phyloP scores from a whole-genome alignment of 805 yeast genomes.

The Starmerella sp. region DNA sequence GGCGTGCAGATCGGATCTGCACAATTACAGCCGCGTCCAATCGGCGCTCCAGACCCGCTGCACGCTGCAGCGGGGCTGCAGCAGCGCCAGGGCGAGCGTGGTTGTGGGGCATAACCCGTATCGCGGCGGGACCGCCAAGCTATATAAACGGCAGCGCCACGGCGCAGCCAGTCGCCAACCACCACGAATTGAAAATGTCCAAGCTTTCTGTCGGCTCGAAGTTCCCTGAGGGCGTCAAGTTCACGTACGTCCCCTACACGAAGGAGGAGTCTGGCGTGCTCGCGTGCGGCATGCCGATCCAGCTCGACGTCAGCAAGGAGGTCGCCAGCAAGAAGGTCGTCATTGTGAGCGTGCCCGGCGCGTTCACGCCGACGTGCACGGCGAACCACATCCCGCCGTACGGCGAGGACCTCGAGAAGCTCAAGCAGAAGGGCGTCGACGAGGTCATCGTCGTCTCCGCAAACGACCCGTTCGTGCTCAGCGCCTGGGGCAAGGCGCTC shows the following conservation, averaged over 20 bases:
- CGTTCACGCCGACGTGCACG: slow-evolving; percentile 76
- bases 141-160: no score
- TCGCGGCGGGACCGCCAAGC: no score
- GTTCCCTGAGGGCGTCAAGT: slow-evolving; percentile 29
- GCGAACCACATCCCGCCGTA: slow-evolving; percentile 62
- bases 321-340: slow-evolving; percentile 43
- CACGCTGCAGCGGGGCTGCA: no score
- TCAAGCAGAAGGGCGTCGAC: slow-evolving; percentile 52
- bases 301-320: slow-evolving; percentile 30
- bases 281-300: slow-evolving; percentile 34
- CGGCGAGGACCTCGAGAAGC: slow-evolving; percentile 38
- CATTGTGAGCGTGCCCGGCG: slow-evolving; percentile 73
- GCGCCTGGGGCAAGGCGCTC: slow-evolving; percentile 54
- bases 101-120: no score
- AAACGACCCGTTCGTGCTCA: slow-evolving; percentile 60
- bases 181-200: neutral
- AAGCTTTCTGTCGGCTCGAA: slow-evolving; percentile 18
- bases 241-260: slow-evolving; percentile 29
- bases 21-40: no score
- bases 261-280: slow-evolving; percentile 26
- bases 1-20: no score
- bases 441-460: slow-evolving; percentile 51
- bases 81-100: no score
- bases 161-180: no score
- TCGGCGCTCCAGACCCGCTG: no score